Evolutionary conservation across 2,329 filamentous ascomycete species (phyloP).

Genomic region (Geoglossum cookeanum): DNA sequence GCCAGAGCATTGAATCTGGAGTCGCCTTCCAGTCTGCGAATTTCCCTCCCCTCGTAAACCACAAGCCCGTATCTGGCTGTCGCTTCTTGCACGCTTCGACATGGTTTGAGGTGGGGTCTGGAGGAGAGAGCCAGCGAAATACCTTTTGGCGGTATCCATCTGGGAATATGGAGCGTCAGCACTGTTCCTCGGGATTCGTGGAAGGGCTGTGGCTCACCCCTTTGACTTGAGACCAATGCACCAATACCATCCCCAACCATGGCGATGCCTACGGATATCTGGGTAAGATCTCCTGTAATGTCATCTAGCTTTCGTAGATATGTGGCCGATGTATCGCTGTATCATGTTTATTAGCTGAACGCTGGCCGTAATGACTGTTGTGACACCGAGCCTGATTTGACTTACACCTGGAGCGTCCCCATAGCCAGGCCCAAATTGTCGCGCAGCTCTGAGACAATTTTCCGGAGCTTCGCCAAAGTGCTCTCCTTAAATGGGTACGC

Average conservation of each 20-base stretch:
- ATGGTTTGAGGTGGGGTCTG: slow-evolving; percentile 12
- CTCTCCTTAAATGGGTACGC: slow-evolving; percentile 6
- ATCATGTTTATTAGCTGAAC: neutral
- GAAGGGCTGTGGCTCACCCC: neutral
- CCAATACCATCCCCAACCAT: neutral
- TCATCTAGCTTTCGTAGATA: neutral
- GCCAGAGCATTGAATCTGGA: slow-evolving; percentile 20
- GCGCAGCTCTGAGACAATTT: slow-evolving; percentile 1
- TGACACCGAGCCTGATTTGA: neutral
- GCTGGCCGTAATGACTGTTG: neutral
- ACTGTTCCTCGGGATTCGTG: neutral
- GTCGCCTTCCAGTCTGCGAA: slow-evolving; percentile 7
- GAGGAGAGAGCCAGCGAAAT: slow-evolving; percentile 11
- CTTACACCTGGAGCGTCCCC: slow-evolving; percentile 1
- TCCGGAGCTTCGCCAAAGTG: slow-evolving; percentile 4
- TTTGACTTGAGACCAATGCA: neutral
- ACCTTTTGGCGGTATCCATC: slow-evolving; percentile 4
- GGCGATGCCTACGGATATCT: no score
- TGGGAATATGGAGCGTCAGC: neutral
- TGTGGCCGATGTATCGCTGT: neutral
- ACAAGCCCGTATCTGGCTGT: slow-evolving; percentile 10
- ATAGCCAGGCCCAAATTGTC: slow-evolving; percentile 4
- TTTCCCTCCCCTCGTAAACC: slow-evolving; percentile 6
- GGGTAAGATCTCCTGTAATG: neutral
- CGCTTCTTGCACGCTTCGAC: slow-evolving; percentile 8